Conservation (phyloP, 495 filamentous ascomycete species). For the Neurospora africana region DNA sequence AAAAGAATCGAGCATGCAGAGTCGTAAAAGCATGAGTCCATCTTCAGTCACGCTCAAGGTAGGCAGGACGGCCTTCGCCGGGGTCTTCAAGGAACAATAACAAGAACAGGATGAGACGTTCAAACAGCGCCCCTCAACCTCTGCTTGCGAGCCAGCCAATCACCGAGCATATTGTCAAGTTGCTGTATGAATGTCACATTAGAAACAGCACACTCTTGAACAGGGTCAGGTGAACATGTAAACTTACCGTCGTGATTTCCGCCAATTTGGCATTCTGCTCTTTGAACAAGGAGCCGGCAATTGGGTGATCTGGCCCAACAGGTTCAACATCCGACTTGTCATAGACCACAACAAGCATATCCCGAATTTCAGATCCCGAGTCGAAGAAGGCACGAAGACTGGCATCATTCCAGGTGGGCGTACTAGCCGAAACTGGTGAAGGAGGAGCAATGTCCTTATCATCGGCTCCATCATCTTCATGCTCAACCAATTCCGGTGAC, state of each 20-base stretch:
- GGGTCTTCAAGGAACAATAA: not conserved
- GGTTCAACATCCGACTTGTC: constrained; percentile 74
- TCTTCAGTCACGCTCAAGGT: not conserved
- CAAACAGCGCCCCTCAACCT: constrained; percentile 35
- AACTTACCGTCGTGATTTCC: constrained; percentile 66
- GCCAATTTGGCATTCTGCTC: constrained; percentile 72
- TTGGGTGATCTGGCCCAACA: constrained; percentile 68
- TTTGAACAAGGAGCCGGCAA: constrained; percentile 68
- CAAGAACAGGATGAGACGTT: constrained; percentile 2
- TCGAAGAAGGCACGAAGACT: constrained; percentile 83
- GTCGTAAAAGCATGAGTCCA: not conserved
- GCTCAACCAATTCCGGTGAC: constrained; percentile 55
- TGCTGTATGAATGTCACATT: constrained; percentile 33
- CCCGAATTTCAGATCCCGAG: constrained; percentile 80
- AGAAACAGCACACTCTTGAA: constrained; percentile 6
- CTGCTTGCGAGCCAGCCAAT: constrained; percentile 64
- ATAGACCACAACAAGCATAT: constrained; percentile 82
- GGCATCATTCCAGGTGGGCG: constrained; percentile 70
- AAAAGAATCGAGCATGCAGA: not conserved
- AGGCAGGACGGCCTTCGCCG: not conserved
- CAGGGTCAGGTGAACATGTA: not conserved
- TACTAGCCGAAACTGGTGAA: constrained; percentile 30
- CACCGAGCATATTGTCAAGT: constrained; percentile 76
- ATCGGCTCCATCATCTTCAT: constrained; percentile 29
- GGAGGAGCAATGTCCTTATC: constrained; percentile 35